Evolutionary conservation across 768 basidiomycete genomes (phyloP).

Genomic region (Gloeophyllum trabeum): DNA sequence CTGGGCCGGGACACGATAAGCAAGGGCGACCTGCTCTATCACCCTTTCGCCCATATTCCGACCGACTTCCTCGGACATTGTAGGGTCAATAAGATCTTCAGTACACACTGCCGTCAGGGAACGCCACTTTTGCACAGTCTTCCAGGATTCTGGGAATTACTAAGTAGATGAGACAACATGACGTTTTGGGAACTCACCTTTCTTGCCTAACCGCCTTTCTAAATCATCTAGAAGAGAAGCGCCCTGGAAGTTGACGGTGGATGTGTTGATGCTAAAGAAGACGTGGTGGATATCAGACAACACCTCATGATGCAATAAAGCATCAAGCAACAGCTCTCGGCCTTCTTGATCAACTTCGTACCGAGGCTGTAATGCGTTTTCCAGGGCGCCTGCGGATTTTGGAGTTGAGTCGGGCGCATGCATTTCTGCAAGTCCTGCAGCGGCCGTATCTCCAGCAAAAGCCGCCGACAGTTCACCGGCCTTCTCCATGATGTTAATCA

Average conservation of each 20-base stretch:
- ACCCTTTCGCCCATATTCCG: background rate
- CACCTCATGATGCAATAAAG: constrained; percentile 5
- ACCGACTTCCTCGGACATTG: background rate
- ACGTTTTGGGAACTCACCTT: constrained; percentile 1
- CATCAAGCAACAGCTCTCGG: constrained; percentile 12
- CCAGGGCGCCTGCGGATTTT: background rate
- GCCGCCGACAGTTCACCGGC: background rate
- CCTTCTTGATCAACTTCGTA: constrained; percentile 5
- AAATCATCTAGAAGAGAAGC: background rate
- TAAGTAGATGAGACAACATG: background rate
- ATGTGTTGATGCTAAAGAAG: constrained; percentile 1
- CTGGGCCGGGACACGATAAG: constrained; percentile 4
- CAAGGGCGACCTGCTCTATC: constrained; percentile 3
- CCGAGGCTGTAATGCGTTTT: background rate
- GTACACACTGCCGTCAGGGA: constrained; percentile 4
- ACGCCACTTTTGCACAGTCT: constrained; percentile 9
- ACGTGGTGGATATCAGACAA: constrained; percentile 3
- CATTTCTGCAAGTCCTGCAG: background rate
- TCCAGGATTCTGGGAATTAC: constrained; percentile 8
- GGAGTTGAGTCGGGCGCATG: background rate
- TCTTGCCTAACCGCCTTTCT: background rate
- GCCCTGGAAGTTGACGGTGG: background rate
- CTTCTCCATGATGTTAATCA: constrained; percentile 5
- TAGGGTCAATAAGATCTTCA: background rate
- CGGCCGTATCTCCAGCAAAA: background rate